phyloP scores from a whole-genome alignment of 345 rosid species.

The Anacardium occidentale region DNA sequence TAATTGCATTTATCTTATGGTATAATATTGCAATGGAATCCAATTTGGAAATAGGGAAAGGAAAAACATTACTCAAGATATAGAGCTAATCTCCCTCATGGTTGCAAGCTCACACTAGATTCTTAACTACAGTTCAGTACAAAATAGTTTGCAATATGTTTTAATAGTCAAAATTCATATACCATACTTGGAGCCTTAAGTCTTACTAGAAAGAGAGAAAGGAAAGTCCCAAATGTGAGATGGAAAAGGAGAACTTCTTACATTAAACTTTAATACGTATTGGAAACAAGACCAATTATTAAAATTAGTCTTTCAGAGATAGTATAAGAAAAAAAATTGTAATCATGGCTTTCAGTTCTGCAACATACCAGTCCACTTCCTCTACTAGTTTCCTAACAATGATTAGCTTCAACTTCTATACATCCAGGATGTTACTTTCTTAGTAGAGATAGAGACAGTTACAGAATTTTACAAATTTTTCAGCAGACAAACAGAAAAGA shows the following conservation, averaged over 20 bases:
- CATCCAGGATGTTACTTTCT: background rate
- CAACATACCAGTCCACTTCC: no score
- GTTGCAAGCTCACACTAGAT: background rate
- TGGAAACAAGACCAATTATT: background rate
- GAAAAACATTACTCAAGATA: background rate
- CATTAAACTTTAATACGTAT: background rate
- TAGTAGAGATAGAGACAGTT: background rate
- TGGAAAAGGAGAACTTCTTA: background rate
- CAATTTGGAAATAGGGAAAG: background rate
- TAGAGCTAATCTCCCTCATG: background rate
- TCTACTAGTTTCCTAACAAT: background rate
- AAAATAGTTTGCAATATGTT: background rate
- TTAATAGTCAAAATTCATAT: no score
- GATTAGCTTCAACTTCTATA: background rate
- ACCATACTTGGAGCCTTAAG: background rate
- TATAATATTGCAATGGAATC: background rate
- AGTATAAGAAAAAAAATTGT: background rate
- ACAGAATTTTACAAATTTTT: background rate
- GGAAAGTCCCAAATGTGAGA: no score
- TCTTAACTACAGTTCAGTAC: background rate
- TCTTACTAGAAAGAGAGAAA: background rate
- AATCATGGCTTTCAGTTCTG: background rate
- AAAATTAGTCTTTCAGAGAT: background rate
- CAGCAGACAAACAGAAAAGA: background rate
- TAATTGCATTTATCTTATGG: background rate